A percentile compares a stretch with the other conserved stretches of the same genome.
Evolutionary conservation across 2,329 filamentous ascomycete species (phyloP).

Genomic region (Nigrospora osmanthi): DNA sequence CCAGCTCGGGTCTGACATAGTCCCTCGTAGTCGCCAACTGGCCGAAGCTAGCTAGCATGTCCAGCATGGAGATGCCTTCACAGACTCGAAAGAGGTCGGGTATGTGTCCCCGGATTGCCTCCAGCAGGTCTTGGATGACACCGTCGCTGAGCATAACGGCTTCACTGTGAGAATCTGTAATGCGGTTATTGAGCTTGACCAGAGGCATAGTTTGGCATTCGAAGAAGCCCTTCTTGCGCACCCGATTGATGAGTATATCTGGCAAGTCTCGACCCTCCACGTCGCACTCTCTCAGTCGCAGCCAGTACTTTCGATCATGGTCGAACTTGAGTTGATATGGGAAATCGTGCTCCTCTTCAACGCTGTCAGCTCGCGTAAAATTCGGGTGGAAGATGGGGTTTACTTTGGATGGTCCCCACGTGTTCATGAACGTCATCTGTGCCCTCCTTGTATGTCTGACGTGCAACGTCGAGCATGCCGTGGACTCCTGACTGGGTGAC

Average conservation of each 20-base stretch:
- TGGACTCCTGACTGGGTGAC: conserved; percentile 62
- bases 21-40: conserved; percentile 58
- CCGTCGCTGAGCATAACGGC: conserved; percentile 76
- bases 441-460: conserved; percentile 83
- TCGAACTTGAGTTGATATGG: conserved; percentile 67
- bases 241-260: conserved; percentile 67
- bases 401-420: conserved; percentile 32
- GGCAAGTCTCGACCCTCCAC: conserved; percentile 55
- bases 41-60: conserved; percentile 75
- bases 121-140: conserved; percentile 64
- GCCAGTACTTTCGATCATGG: conserved; percentile 68
- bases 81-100: conserved; percentile 74
- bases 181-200: conserved; percentile 71
- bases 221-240: conserved; percentile 63
- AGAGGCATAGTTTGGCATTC: conserved; percentile 85
- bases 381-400: neutral
- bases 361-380: neutral
- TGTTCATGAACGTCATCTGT: conserved; percentile 71
- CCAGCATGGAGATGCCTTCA: conserved; percentile 77
- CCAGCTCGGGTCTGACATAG: conserved; percentile 60
- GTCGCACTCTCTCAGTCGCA: conserved; percentile 56
- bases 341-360: conserved; percentile 47
- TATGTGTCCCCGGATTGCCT: conserved; percentile 63
- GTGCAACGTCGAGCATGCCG: conserved; percentile 78
- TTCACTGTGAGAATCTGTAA: conserved; percentile 76